Evolutionary conservation across 1,284 basidiomycete genomes (phyloP), one percentile per base, ranked within the genome.

Genomic region (Taiwanofungus camphoratus): DNA sequence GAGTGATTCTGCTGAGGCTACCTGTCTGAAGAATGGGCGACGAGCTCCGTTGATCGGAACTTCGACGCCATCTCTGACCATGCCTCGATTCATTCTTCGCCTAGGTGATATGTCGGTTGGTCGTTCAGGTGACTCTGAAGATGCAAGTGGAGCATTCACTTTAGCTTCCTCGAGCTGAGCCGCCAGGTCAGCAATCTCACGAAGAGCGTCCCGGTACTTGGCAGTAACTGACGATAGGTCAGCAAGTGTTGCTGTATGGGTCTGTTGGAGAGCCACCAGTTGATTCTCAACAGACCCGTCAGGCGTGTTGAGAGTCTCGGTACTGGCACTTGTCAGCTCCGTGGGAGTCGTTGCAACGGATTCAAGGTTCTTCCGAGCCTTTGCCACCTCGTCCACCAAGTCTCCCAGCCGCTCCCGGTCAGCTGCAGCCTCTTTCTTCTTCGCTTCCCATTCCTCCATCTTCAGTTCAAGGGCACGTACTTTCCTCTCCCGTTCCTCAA

Each of bases 191-290:
- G 86, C 86, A 49, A 96, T 92, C 61, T 93, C 88, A 45, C 77
- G 76, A 21, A 95, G 73, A n/a, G 92, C 87, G 52, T 94, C 87
- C 27, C 84, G 82, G 60, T 95, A 95, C 61, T 92, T 92, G 31
- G 68, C 65, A 4, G 86, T 84, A 27, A 94, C 76, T 2, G 77
- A 70, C 7, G 89, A 82, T 21, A 94, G 74, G 57, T 93, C 87
- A 2, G 79, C 71, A 8, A 93, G 74, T 1, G 91, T 91, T 16
- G 81, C 80, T 33, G 82, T 76, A 54, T 91, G 81, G 1, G 83
- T 87, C 56, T 84, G 76, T 56, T 86, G 85, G 18, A 92, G 71
- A 13, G 74, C 69, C 16, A 79, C 58, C 18, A 87, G 66, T 58
- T 87, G 83, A 32, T 63, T 65, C 55, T 80, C 72, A n/a, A 74